phyloP scores from a whole-genome alignment of 1,284 basidiomycete genomes.

The Ceratorhiza oryzae-sativae region DNA sequence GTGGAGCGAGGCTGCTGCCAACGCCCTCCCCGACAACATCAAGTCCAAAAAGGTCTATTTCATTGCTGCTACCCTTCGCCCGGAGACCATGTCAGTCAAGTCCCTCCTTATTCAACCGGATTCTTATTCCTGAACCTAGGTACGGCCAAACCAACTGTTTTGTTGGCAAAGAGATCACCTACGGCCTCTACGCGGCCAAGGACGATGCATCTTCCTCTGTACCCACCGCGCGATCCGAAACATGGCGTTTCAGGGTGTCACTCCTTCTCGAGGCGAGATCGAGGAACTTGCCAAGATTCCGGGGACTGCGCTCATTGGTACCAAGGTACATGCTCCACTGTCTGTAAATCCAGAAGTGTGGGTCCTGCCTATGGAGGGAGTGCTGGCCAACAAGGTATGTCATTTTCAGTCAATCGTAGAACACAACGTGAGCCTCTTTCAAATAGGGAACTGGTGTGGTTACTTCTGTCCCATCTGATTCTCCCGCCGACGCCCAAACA shows the following conservation, averaged over 20 bases:
- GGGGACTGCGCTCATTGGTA: constrained; percentile 85
- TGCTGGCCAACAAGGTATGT: constrained; percentile 86
- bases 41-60: constrained; percentile 83
- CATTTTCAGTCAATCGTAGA: no score
- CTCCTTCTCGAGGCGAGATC: constrained; percentile 72
- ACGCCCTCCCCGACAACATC: constrained; percentile 65
- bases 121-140: constrained; percentile 55
- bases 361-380: constrained; percentile 97
- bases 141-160: constrained; percentile 99
- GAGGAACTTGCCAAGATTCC: constrained; percentile 77
- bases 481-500: constrained; percentile 95
- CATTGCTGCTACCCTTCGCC: constrained; percentile 94
- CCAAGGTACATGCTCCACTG: constrained; percentile 90
- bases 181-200: constrained; percentile 89
- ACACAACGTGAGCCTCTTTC: no score
- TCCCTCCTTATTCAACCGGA: constrained; percentile 44
- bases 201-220: constrained; percentile 84
- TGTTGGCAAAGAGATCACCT: constrained; percentile 90
- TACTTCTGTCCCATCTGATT: constrained; percentile 97
- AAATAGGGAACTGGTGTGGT: constrained; percentile 94
- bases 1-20: constrained; percentile 71
- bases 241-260: constrained; percentile 94
- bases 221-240: constrained; percentile 93
- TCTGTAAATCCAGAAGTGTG: constrained; percentile 87
- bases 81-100: constrained; percentile 89